phyloP scores from a whole-genome alignment of 768 basidiomycete species.

The Leccinum obscurum region DNA sequence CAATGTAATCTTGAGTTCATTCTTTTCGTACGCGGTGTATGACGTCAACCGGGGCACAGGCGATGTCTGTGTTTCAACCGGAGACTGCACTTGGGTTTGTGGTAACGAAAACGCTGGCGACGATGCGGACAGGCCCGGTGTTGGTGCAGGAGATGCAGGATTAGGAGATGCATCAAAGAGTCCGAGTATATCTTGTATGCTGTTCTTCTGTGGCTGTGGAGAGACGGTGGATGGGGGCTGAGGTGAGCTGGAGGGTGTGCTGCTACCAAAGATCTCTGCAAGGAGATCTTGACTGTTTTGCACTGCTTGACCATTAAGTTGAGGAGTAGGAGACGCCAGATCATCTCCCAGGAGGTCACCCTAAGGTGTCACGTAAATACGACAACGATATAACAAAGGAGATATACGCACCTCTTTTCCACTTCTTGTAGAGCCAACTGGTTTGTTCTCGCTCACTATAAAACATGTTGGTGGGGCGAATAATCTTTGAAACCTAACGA shows the following conservation, averaged over 20 bases:
- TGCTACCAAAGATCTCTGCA: slow-evolving; percentile 84
- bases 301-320: slow-evolving; percentile 42
- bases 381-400: neutral
- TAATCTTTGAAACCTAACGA: neutral
- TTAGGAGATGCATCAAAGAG: slow-evolving; percentile 66
- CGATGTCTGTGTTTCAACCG: slow-evolving; percentile 35
- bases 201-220: slow-evolving; percentile 51
- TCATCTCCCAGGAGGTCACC: slow-evolving; percentile 89
- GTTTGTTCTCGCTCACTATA: slow-evolving; percentile 91
- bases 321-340: slow-evolving; percentile 40
- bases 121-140: slow-evolving; percentile 20
- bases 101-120: slow-evolving; percentile 40
- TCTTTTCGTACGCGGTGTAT: slow-evolving; percentile 91
- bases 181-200: slow-evolving; percentile 88
- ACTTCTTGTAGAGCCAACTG: slow-evolving; percentile 86
- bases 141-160: slow-evolving; percentile 27
- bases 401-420: slow-evolving; percentile 61
- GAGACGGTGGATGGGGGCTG: slow-evolving; percentile 41
- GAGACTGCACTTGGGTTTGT: slow-evolving; percentile 35
- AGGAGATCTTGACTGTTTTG: slow-evolving; percentile 84
- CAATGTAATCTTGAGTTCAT: slow-evolving; percentile 84
- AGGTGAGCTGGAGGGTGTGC: slow-evolving; percentile 33
- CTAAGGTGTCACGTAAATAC: slow-evolving; percentile 16
- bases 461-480: slow-evolving; percentile 5
- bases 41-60: slow-evolving; percentile 55